Conservation (phyloP, 768 basidiomycete genomes). For the Lactarius sanguifluus region DNA sequence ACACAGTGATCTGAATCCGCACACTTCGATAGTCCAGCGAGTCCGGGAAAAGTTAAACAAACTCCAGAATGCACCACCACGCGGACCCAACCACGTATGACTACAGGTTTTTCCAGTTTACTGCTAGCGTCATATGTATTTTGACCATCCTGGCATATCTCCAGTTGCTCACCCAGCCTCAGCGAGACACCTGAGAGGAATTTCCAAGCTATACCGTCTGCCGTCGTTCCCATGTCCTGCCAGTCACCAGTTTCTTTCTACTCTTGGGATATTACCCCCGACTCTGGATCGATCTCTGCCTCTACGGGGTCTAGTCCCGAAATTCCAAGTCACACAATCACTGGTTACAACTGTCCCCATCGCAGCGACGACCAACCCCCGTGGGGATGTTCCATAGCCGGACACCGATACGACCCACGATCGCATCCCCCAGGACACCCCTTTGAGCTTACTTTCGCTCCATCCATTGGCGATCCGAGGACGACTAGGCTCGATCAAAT, state of each 20-base stretch:
- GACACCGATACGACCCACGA: background rate
- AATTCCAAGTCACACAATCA: background rate
- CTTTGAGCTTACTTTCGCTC: background rate
- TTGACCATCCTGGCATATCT: background rate
- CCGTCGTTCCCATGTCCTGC: background rate
- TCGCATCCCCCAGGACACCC: background rate
- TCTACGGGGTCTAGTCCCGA: background rate
- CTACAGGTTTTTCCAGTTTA: conserved; percentile 7
- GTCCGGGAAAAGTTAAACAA: too few species aligned
- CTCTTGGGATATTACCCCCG: conserved; percentile 3
- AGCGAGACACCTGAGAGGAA: background rate
- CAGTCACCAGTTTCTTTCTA: background rate
- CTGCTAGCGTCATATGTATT: background rate
- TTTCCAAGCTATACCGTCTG: background rate
- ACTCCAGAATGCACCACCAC: background rate
- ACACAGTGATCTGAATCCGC: background rate
- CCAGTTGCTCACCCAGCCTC: background rate
- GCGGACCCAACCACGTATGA: background rate
- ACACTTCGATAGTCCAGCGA: background rate
- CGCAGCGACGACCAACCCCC: background rate
- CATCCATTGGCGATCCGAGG: background rate
- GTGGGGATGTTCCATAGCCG: background rate
- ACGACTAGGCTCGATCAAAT: background rate
- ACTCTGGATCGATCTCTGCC: background rate
- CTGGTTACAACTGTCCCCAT: background rate